Evolutionary conservation across 2,329 filamentous ascomycete genomes (phyloP).

Genomic region (Cryphonectria radicalis): DNA sequence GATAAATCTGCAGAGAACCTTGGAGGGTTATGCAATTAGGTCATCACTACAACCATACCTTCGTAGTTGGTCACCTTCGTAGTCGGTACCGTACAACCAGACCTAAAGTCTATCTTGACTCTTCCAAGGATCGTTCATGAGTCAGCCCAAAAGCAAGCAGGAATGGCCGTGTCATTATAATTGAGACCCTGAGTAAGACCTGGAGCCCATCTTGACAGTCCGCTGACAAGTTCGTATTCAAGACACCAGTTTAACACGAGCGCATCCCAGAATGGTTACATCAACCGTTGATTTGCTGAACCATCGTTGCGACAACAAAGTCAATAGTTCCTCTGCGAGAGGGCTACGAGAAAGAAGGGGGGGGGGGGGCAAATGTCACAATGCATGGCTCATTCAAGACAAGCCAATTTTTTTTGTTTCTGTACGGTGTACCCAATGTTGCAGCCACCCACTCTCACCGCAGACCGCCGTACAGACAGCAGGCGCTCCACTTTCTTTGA

Average conservation of each 20-base stretch:
- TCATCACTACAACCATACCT: background rate
- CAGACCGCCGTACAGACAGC: too few relatives aligned
- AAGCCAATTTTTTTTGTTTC: background rate
- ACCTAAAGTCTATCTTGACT: background rate
- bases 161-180: background rate
- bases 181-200: background rate
- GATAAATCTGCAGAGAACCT: background rate
- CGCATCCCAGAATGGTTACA: background rate
- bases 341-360: background rate
- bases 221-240: conserved; percentile 1
- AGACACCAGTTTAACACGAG: background rate
- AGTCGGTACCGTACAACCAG: background rate
- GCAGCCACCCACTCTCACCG: background rate
- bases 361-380: background rate
- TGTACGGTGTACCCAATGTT: background rate
- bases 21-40: background rate
- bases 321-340: background rate
- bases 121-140: background rate
- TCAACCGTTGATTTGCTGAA: background rate
- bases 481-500: background rate
- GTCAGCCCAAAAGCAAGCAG: background rate
- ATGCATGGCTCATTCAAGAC: background rate
- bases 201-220: background rate
- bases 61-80: background rate
- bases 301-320: background rate